A percentile compares a stretch with the other conserved stretches of the same genome.
Conservation (phyloP, 768 basidiomycete genomes). For the Mrakia blollopis region DNA sequence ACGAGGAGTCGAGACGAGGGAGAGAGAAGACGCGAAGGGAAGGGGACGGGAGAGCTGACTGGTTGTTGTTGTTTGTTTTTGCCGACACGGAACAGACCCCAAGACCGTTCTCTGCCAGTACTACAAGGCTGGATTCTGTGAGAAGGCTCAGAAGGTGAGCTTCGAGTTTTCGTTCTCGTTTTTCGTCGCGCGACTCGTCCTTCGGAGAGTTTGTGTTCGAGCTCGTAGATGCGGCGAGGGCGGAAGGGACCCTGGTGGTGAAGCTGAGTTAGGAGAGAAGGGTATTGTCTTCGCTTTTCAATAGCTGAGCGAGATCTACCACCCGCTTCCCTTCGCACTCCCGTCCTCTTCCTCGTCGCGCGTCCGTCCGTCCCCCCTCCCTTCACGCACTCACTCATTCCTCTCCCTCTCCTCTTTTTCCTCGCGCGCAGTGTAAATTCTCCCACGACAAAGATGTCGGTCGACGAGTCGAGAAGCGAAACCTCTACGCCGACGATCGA, state of each 20-base stretch:
- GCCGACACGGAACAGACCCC: slow-evolving; percentile 66
- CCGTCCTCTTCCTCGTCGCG: too few species aligned
- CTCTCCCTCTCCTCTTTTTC: not conserved
- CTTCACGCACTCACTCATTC: too few species aligned
- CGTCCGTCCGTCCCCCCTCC: too few species aligned
- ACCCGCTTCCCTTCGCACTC: too few species aligned
- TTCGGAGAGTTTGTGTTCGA: too few species aligned
- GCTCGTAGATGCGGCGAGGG: too few species aligned
- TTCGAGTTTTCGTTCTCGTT: not conserved
- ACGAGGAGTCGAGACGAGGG: too few species aligned
- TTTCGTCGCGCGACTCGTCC: not conserved
- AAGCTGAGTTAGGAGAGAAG: too few species aligned
- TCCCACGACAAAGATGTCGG: slow-evolving; percentile 86
- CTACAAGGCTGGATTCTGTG: slow-evolving; percentile 86
- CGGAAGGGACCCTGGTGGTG: too few species aligned
- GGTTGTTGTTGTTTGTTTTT: not conserved
- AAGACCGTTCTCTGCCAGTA: slow-evolving; percentile 89
- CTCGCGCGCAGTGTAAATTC: slow-evolving; percentile 69
- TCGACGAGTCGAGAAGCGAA: slow-evolving; percentile 90
- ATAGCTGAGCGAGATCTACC: too few species aligned
- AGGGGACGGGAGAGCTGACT: not conserved
- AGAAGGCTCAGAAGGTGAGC: slow-evolving; percentile 59
- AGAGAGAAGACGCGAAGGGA: not conserved
- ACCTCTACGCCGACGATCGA: slow-evolving; percentile 81
- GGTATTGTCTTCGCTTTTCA: too few species aligned